A percentile compares a stretch with the other conserved stretches of the same genome.
phyloP scores from a whole-genome alignment of 2,329 filamentous ascomycete species.

The Penicillium sp. region DNA sequence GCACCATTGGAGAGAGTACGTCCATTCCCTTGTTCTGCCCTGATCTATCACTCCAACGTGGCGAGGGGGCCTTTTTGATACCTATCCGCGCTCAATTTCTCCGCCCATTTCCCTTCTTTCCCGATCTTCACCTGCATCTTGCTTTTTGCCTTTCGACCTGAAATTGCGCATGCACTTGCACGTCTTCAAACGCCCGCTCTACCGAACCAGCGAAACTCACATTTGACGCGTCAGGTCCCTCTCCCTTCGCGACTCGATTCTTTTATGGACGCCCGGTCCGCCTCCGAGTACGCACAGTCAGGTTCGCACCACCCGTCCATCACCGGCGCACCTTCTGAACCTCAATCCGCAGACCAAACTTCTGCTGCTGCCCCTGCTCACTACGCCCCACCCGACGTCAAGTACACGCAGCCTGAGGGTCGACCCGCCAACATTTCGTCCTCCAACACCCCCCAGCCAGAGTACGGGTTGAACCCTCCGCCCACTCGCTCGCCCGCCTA shows the following conservation, averaged over 20 bases:
- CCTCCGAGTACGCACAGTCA: constrained; percentile 79
- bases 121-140: not conserved
- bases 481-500: constrained; percentile 73
- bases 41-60: constrained; percentile 14
- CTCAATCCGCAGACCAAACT: constrained; percentile 80
- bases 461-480: constrained; percentile 77
- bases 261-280: constrained; percentile 60
- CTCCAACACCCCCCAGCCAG: constrained; percentile 80
- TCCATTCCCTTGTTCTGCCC: not conserved
- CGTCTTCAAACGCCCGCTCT: not conserved
- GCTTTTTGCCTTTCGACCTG: no score
- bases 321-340: constrained; percentile 71
- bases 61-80: constrained; percentile 22
- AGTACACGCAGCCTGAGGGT: constrained; percentile 82
- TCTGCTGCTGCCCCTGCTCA: constrained; percentile 66
- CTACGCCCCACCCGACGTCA: constrained; percentile 44
- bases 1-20: not conserved
- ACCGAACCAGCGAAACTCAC: not conserved
- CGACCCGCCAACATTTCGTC: constrained; percentile 70
- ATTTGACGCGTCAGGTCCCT: constrained; percentile 1
- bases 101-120: constrained; percentile 8
- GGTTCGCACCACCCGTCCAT: constrained; percentile 66
- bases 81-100: constrained; percentile 22
- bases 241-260: constrained; percentile 19
- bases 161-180: not conserved